phyloP scores from a whole-genome alignment of 139 green algal genomes.

The Parachlorella kessleri region DNA sequence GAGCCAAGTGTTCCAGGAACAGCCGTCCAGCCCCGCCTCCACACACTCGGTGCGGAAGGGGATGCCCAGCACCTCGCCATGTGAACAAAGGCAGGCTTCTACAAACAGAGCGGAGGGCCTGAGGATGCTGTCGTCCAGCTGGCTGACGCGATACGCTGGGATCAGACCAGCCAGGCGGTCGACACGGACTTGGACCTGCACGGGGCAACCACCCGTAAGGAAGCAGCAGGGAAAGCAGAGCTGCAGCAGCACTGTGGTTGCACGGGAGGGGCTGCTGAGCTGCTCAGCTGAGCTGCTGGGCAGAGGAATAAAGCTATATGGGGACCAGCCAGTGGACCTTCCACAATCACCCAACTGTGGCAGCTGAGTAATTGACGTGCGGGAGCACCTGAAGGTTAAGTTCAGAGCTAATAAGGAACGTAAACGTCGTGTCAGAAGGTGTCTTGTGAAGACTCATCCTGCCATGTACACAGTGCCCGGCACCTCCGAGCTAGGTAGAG shows the following conservation, averaged over 20 bases:
- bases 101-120: slow-evolving; percentile 51
- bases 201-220: neutral
- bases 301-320: too few species aligned
- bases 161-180: slow-evolving; percentile 57
- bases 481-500: too few species aligned
- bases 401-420: slow-evolving; percentile 75
- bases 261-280: too few species aligned
- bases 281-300: too few species aligned
- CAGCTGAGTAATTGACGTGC: too few species aligned
- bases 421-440: too few species aligned
- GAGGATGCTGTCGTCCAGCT: neutral
- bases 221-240: neutral
- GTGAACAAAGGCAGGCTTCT: slow-evolving; percentile 47
- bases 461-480: too few species aligned
- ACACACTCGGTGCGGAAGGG: slow-evolving; percentile 51
- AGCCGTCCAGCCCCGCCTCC: slow-evolving; percentile 33
- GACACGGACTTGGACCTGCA: slow-evolving; percentile 58
- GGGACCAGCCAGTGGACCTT: too few species aligned
- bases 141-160: slow-evolving; percentile 28
- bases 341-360: too few species aligned
- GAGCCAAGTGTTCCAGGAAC: slow-evolving; percentile 73
- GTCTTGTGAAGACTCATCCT: too few species aligned
- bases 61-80: slow-evolving; percentile 60
- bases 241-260: too few species aligned
- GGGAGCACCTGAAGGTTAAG: slow-evolving; percentile 66